phyloP scores from a whole-genome alignment of 345 rosid species.

The Citrus unshiu region DNA sequence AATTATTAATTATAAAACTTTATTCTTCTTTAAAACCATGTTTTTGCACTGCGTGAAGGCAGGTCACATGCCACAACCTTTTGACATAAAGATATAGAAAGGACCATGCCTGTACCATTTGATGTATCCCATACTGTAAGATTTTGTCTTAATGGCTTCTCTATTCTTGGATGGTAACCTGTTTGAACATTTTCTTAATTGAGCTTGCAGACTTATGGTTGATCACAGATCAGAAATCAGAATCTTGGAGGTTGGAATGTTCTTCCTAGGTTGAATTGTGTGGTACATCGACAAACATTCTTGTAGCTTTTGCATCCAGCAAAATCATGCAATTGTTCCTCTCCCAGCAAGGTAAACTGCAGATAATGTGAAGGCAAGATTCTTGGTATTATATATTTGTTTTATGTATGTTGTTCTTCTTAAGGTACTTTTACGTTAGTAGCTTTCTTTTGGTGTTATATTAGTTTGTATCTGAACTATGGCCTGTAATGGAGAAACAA shows the following conservation, averaged over 20 bases:
- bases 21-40: neutral
- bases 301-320: conserved; percentile 10
- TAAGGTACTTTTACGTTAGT: neutral
- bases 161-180: neutral
- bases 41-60: neutral
- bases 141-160: neutral
- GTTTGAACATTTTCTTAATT: neutral
- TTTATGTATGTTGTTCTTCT: neutral
- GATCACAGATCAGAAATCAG: neutral
- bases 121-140: neutral
- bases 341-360: conserved; percentile 1
- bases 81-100: neutral
- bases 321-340: neutral
- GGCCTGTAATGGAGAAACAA: neutral
- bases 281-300: neutral
- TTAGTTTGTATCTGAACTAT: neutral
- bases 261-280: neutral
- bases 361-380: conserved; percentile 2
- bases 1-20: neutral
- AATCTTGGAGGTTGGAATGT: neutral
- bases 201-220: neutral
- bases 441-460: neutral
- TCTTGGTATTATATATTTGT: neutral
- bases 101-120: neutral
- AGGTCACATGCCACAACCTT: neutral